Conservation (phyloP, 345 rosid genomes). For the Populus alba region DNA sequence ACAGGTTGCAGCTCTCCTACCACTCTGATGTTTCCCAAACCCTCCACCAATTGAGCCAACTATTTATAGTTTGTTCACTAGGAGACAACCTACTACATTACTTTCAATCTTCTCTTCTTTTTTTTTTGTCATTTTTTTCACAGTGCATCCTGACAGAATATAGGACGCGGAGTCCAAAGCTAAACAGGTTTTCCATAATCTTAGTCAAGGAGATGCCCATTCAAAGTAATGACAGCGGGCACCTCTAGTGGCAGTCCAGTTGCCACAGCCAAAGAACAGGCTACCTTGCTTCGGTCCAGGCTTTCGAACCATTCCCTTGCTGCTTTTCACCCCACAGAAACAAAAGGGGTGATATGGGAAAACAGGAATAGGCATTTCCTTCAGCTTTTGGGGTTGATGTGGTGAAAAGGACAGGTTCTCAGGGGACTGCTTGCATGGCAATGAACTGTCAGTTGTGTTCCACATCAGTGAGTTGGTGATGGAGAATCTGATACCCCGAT, state of each 20-base stretch:
- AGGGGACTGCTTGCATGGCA: constrained; percentile 21
- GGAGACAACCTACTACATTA: constrained; percentile 22
- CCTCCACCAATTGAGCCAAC: constrained; percentile 12
- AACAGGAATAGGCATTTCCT: constrained; percentile 17
- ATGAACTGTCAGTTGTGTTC: constrained; percentile 22
- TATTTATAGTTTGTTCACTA: not conserved
- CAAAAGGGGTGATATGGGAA: constrained; percentile 33
- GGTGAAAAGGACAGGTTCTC: constrained; percentile 14
- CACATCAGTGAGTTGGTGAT: constrained; percentile 38
- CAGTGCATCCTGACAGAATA: constrained; percentile 6
- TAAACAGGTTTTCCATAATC: constrained; percentile 5
- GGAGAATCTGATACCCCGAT: constrained; percentile 35
- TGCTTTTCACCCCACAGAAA: constrained; percentile 44
- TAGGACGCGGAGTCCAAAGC: constrained; percentile 4
- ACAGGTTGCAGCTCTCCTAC: constrained; percentile 20
- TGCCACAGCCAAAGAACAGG: constrained; percentile 45
- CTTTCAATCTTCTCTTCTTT: not conserved
- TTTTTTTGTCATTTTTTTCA: not conserved
- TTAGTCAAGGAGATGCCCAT: constrained; percentile 38
- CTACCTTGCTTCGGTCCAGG: constrained; percentile 40
- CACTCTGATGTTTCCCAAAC: not conserved
- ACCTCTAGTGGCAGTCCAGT: constrained; percentile 39
- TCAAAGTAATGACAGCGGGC: constrained; percentile 36
- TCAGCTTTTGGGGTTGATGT: constrained; percentile 17
- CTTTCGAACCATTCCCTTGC: constrained; percentile 32